phyloP scores from a whole-genome alignment of 2,329 filamentous ascomycete species.

The Penicillium sp. region DNA sequence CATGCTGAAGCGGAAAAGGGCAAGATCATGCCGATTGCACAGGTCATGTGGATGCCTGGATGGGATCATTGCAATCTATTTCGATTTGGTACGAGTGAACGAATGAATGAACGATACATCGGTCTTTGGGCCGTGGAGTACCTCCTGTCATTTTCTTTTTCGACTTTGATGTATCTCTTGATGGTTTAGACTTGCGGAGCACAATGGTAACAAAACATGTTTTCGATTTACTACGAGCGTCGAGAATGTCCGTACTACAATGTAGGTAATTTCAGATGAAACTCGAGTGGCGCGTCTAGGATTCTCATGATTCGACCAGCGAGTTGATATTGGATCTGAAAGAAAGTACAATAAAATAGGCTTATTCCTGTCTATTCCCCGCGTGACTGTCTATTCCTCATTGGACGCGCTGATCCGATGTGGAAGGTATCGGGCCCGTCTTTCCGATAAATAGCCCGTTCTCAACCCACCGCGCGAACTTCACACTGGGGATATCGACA shows the following conservation, averaged over 20 bases:
- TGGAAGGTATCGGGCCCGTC: slow-evolving; percentile 6
- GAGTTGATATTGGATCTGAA: not conserved
- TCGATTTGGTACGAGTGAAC: slow-evolving; percentile 31
- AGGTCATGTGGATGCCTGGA: not conserved
- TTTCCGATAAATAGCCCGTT: slow-evolving; percentile 25
- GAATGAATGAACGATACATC: slow-evolving; percentile 33
- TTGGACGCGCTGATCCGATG: slow-evolving; percentile 1
- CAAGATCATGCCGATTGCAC: slow-evolving; percentile 4
- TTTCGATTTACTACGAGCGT: too few species aligned
- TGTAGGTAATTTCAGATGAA: too few species aligned
- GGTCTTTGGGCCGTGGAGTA: slow-evolving; percentile 2
- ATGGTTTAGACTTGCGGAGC: too few species aligned
- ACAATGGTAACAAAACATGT: too few species aligned
- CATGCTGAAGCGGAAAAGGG: too few species aligned
- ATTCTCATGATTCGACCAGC: too few species aligned
- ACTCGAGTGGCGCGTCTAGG: too few species aligned
- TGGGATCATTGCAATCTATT: slow-evolving; percentile 9
- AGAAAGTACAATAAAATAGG: too few species aligned
- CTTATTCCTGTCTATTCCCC: too few species aligned
- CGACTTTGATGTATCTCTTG: too few species aligned
- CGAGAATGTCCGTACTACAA: too few species aligned
- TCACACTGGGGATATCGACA: slow-evolving; percentile 50
- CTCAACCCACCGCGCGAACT: slow-evolving; percentile 49
- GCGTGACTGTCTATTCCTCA: too few species aligned
- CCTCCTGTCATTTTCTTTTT: not conserved